Conservation (phyloP, 2,329 filamentous ascomycete species). For the Alternaria arborescens region DNA sequence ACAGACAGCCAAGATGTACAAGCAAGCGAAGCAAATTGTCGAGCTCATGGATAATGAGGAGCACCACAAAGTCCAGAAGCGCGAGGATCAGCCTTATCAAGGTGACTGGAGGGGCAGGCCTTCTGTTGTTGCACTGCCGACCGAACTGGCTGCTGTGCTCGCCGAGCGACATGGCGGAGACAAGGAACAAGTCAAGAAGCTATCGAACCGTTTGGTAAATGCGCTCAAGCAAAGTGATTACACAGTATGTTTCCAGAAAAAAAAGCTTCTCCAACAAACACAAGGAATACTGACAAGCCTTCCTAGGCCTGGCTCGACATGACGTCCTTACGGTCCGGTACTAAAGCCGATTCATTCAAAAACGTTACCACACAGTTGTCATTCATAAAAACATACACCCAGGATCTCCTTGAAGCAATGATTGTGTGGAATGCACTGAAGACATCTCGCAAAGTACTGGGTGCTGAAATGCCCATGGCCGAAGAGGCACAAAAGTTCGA, state of each 20-base stretch:
- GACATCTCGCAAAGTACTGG: constrained; percentile 53
- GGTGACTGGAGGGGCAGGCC: constrained; percentile 41
- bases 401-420: constrained; percentile 32
- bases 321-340: constrained; percentile 1
- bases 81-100: constrained; percentile 20
- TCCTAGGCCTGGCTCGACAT: constrained; percentile 18
- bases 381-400: background rate
- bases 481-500: constrained; percentile 32
- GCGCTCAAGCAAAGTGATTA: constrained; percentile 39
- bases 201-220: constrained; percentile 51
- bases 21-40: constrained; percentile 50
- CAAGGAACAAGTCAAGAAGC: constrained; percentile 52
- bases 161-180: constrained; percentile 50
- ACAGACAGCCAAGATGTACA: constrained; percentile 50
- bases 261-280: background rate
- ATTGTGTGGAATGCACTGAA: constrained; percentile 56
- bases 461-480: constrained; percentile 43
- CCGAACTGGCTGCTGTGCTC: constrained; percentile 55
- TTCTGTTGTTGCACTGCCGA: constrained; percentile 52
- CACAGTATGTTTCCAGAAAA: constrained; percentile 23
- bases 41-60: constrained; percentile 53
- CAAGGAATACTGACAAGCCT: constrained; percentile 1
- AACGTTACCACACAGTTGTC: background rate
- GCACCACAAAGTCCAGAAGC: constrained; percentile 43
- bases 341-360: constrained; percentile 21